A percentile compares a stretch with the other conserved stretches of the same genome.
phyloP scores from a whole-genome alignment of 768 basidiomycete genomes.

The Piloderma croceum region DNA sequence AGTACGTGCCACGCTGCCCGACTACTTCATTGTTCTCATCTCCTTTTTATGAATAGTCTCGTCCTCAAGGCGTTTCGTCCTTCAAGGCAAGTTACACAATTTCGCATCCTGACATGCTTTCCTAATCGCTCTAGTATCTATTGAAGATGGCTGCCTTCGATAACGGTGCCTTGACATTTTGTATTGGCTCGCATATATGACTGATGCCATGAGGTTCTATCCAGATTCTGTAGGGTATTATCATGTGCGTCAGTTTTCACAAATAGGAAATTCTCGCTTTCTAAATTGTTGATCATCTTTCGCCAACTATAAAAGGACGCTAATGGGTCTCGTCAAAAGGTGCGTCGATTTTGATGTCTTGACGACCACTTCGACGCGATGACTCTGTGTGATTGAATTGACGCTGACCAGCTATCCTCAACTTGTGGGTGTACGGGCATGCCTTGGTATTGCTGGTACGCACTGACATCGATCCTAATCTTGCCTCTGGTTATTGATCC shows the following conservation, averaged over 20 bases:
- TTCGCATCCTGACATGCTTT: background rate
- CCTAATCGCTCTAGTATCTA: constrained; percentile 3
- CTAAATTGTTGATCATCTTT: no score
- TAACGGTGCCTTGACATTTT: constrained; percentile 56
- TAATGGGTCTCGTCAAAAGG: constrained; percentile 68
- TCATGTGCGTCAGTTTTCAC: no score
- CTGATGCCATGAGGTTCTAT: no score
- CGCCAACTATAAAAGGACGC: no score
- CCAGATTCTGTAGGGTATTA: no score
- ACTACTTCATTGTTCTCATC: background rate
- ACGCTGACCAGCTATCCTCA: constrained; percentile 46
- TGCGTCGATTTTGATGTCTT: constrained; percentile 17
- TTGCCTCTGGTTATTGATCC: no score
- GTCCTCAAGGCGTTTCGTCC: constrained; percentile 61
- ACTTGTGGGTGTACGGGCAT: constrained; percentile 51
- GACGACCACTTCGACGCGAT: background rate
- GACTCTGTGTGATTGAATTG: background rate
- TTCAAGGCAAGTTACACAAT: constrained; percentile 39
- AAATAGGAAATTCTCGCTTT: no score
- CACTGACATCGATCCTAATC: no score
- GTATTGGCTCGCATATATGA: no score
- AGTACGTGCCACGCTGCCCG: constrained; percentile 34
- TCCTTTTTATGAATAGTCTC: constrained; percentile 21
- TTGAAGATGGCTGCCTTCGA: constrained; percentile 56
- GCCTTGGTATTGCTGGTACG: constrained; percentile 60